phyloP scores from a whole-genome alignment of 1,284 basidiomycete species.

The Sporisorium reilianum region DNA sequence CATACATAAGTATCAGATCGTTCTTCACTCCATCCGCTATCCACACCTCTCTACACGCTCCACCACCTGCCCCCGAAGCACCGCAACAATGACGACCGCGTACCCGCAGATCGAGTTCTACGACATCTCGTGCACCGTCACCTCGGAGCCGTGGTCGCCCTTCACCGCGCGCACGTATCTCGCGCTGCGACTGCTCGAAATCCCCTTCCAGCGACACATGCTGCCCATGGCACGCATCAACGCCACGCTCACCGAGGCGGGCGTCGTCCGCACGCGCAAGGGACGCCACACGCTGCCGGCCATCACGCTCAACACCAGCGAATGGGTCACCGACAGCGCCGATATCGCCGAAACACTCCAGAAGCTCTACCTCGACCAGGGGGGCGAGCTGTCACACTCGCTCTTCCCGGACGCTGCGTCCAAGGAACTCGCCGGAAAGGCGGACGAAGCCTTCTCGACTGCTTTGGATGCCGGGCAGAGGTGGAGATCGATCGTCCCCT shows the following conservation, averaged over 20 bases:
- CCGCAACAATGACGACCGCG: constrained; percentile 12
- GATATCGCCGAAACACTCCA: constrained; percentile 27
- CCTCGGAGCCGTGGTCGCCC: constrained; percentile 38
- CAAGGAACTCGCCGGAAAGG: background rate
- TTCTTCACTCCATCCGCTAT: background rate
- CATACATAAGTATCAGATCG: background rate
- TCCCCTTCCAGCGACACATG: constrained; percentile 22
- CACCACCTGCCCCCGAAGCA: background rate
- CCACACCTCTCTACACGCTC: background rate
- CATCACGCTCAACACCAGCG: constrained; percentile 22
- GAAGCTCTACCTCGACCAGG: constrained; percentile 22
- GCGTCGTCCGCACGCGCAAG: background rate
- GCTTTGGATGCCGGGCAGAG: constrained; percentile 7
- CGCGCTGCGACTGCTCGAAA: constrained; percentile 28
- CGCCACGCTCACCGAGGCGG: constrained; percentile 3
- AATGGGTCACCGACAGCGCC: constrained; percentile 29
- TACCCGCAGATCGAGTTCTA: constrained; percentile 32
- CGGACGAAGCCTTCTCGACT: background rate
- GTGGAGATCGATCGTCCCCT: constrained; percentile 26
- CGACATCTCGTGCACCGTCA: constrained; percentile 31
- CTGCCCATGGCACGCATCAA: constrained; percentile 26
- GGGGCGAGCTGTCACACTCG: constrained; percentile 14
- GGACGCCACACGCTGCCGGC: constrained; percentile 24
- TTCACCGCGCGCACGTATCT: constrained; percentile 38
- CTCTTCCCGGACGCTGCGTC: constrained; percentile 24